Evolutionary conservation across 768 basidiomycete genomes (phyloP), one percentile per base, ranked within the genome.

Genomic region (Botryobasidium botryosum): DNA sequence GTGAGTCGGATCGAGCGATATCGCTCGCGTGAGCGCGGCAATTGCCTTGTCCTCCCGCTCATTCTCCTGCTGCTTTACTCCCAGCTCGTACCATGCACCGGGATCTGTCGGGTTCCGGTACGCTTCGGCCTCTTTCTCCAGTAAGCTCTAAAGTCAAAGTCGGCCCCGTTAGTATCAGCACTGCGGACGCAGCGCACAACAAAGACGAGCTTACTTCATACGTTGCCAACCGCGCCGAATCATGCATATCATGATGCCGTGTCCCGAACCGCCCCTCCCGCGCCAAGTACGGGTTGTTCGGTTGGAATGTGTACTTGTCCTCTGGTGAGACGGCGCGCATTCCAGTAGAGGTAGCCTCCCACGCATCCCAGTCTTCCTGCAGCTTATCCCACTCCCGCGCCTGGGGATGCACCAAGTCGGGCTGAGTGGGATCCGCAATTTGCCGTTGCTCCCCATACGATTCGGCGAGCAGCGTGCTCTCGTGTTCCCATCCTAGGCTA

Each of bases 41-140:
- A 97, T 71, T 3, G 94, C 94, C 53, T 86, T 79, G 6, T 71
- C 69, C 62, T 99, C 94, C 13, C 91, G 77, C 60, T 99, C 94
- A 58, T 91, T 94, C 62, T 94, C 91, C 60, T 99, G 94, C 56
- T 97, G 94, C 61, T 85, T 90, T 40, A 99, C 78, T 21, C 94
- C 94, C 40, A 97, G 77, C 52, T 81, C 74, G 56, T 73, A 91
- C 94, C 94, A 99, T 6, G 78, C 79, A 28, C 62, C 52, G 3
- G 82, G 75, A 53, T 82, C 71, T 6, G 58, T 63, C 49, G 79
- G 75, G 53, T 88, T 72, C 32, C 69, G 71, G 56, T 92, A 85
- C 12, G 92, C 88, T 21, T 70, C 70, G 5, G 92, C 92, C 63
- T 99, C 92, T 10, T 87, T 67, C 58, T 88, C 80, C 25, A 96